Base-by-base conservation (phyloP, 345 rosid genomes). In the Salix caprea region DNA sequence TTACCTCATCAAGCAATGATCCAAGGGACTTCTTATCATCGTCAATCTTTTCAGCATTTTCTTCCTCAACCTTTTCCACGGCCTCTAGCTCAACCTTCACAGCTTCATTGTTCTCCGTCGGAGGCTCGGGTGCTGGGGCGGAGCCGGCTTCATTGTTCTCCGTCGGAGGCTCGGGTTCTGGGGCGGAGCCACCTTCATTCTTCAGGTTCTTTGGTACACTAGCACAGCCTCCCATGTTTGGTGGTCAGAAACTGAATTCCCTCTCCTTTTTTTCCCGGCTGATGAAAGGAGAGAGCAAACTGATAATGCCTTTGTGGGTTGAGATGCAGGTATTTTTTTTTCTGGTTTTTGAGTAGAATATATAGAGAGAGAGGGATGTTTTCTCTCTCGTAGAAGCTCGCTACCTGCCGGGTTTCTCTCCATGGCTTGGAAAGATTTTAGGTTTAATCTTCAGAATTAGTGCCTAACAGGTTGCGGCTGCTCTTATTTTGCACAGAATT, bases 151-250 rank as follows among this genome's bases (percentile, higher is more conserved):
- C 60, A 32, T 32, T 32, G 34, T 32, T 32, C 54, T 39, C 50
- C 56, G 19, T 44, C 37, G 72, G 30, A 24, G 52, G 36, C 72
- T 69, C 72, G 3, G 56, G 72, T 16, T 21, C 24, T 1, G 73
- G 40, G 32, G 73, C 61, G 6, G 39, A 66, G 21, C 44, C 69
- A 0, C 15, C 70, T 2, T 48, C 73, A 0, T 8, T 21, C 61
- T 70, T 28, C 73, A 44, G 28, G 39, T 24, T 60, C 60, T 70
- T 70, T 0, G 73, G 73, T 48, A 60, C 73, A 18, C 73, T 48
- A 70, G 73, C 73, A 28, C 73, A 70, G 56, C 73, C 73, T 44
- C 73, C 73, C 73, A 70, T 48, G 8, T 7, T 70, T 16, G 73
- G 28, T 46, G 14, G 0, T 70, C 37, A 26, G 10, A 18, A 12